Base-by-base conservation (phyloP, 371 early-diverging fungal species). In the Mortierella sp. region DNA sequence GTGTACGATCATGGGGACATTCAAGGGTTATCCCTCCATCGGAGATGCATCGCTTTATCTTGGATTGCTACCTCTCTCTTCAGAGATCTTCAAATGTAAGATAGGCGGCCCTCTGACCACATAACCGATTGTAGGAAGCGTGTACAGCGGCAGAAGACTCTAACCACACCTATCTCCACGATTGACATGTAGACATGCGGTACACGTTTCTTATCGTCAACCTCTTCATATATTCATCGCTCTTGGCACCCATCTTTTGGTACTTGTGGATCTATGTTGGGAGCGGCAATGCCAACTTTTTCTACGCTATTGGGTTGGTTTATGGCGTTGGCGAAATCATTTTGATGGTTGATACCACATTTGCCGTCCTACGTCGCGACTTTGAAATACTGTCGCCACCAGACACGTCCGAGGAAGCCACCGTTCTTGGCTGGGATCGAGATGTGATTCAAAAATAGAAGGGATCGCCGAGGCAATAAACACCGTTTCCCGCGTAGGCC, bases 271-370 rank as follows among this genome's bases (percentile, higher is more conserved):
- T 97, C 34, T 94, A 94, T 80, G 89, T 91, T 18, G 97, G 96
- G 9, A 91, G 93, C 58, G 98, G 97, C 24, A 98, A 98, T 82
- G 95, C 97, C 57, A 98, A 98, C 80, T 98, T 97, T 74, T 97
- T 93, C 74, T 98, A 96, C 68, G 96, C 98, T 10, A 95, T 96
- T 21, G 97, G 96, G 2, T 86, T 98, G 41, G 94, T 97, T 0
- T 94, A 92, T 59, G 91, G 89, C 13, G 82, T 96, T 27, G 93
- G 94, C 2, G 94, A 93, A 71, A 89, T 95, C 30, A 72, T 94
- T 26, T 76, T 95, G 54, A 71, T 96, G 39, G 87, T 93, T 18
- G 98, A 97, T 68, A 54, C 91, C 30, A 89, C 88, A 12, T 89
- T 82, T 61, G 92, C 96, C 7, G 78, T 85, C 64, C 78, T 91